Evolutionary conservation across 768 basidiomycete genomes (phyloP), one percentile per base, ranked within the genome.

Genomic region (Suillus plorans): DNA sequence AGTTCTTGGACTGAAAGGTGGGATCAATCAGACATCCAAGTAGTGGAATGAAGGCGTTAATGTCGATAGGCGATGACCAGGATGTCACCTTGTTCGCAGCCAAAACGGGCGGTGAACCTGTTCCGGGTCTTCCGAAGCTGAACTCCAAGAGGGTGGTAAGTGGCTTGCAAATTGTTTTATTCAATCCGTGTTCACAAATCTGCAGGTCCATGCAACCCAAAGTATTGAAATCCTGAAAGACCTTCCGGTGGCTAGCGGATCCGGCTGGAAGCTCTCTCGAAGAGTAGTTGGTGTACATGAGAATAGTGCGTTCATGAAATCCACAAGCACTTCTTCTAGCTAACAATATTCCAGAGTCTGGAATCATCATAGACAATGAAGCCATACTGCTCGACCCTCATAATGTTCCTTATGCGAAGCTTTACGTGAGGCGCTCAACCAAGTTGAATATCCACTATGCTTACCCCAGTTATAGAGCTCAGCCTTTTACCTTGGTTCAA

Each of bases 141-240:
- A 85, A 91, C 74, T 84, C 91, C 14, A 88, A 87, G 74, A 85
- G 86, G 47, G 81, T 88, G 47, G 92, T 92, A 71, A 56, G 88
- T 76, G 2, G 34, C 13, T 52, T 9, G 5, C 50, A 42, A 62
- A 39, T 44, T 41, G 25, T 12, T 2, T 8, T 37, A 45, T 34
- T n/a, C 20, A 20, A 25, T 44, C 61, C 10, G 41, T 34, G 37
- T 52, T 56, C 36, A 28, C 14, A 50, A 41, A 13, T n/a, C 41
- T 18, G 18, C 55, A 92, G 89, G 88, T 93, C 4, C 93, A 95
- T 70, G 93, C 80, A 6, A 86, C 86, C 13, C 92, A 94, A 73
- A 87, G 86, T 8, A 91, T 95, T 64, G 87, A 95, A 74, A 83
- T 94, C 36, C 72, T 95, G 65, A 90, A 87, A 73, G 85, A 88